These are phyloP conservation scores for Trichopus zeylanicus DNA, from an alignment of 116 monocot genomes.

Conservation along the genomic window DNA sequence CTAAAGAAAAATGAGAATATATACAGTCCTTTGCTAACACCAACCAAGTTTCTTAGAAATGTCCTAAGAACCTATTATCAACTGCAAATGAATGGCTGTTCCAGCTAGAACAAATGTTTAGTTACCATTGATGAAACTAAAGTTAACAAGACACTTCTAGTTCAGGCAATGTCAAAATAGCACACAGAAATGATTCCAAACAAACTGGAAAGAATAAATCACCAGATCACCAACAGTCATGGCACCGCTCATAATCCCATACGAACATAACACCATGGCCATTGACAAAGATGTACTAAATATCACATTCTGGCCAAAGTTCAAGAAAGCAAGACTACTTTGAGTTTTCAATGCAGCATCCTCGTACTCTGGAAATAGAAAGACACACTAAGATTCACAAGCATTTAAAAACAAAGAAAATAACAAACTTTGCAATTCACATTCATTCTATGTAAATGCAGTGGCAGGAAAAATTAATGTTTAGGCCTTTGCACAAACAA, in stretches of 20 bases:
- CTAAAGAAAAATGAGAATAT: not conserved
- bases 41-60: not conserved
- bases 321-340: slow-evolving; percentile 86
- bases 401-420: too few relatives aligned
- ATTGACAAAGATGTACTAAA: slow-evolving; percentile 85
- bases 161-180: not conserved
- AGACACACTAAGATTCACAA: not conserved
- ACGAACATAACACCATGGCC: slow-evolving; percentile 88
- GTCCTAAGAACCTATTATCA: not conserved
- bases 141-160: too few relatives aligned
- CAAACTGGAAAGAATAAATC: slow-evolving; percentile 14
- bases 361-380: slow-evolving; percentile 66
- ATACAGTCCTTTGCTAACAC: not conserved
- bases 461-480: too few relatives aligned
- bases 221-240: slow-evolving; percentile 99
- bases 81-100: not conserved
- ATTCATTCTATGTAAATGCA: too few relatives aligned
- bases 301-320: slow-evolving; percentile 96
- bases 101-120: not conserved
- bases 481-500: not conserved
- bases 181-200: not conserved
- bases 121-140: too few relatives aligned
- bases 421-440: too few relatives aligned
- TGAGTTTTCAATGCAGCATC: slow-evolving; percentile 97
- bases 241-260: slow-evolving; percentile 81